A percentile compares a stretch with the other conserved stretches of the same genome.
phyloP scores from a whole-genome alignment of 192 early-diverging fungal species.

The Coemansia sp. region DNA sequence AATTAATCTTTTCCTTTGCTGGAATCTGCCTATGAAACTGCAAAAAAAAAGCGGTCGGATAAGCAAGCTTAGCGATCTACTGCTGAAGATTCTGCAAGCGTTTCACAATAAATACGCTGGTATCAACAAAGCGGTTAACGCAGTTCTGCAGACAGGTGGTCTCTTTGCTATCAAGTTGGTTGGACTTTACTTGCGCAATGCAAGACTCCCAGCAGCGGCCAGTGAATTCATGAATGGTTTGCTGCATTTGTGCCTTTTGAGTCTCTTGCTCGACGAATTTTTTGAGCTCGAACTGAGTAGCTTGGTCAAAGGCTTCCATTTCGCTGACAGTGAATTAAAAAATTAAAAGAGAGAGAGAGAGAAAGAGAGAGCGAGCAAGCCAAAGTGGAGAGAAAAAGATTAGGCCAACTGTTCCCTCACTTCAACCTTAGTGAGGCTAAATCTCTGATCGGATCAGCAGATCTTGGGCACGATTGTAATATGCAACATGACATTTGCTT shows the following conservation, averaged over 20 bases:
- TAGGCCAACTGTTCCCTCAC: background rate
- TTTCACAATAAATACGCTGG: slow-evolving; percentile 60
- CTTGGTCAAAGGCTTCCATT: slow-evolving; percentile 51
- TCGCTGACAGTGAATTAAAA: background rate
- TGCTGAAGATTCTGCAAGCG: slow-evolving; percentile 41
- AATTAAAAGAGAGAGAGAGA: background rate
- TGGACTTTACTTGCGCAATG: slow-evolving; percentile 52
- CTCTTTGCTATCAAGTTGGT: slow-evolving; percentile 56
- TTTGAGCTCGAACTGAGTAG: slow-evolving; percentile 57
- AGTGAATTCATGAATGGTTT: slow-evolving; percentile 61
- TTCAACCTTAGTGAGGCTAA: background rate
- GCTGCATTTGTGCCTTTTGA: slow-evolving; percentile 59
- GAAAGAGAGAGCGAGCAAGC: background rate
- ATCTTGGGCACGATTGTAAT: background rate
- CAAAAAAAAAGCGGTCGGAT: background rate
- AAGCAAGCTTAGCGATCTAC: background rate
- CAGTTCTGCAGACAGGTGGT: slow-evolving; percentile 66
- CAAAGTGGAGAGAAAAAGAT: too few species aligned
- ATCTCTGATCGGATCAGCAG: background rate
- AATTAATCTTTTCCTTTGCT: background rate
- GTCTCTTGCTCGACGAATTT: slow-evolving; percentile 61
- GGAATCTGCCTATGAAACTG: too few species aligned
- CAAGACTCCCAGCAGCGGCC: slow-evolving; percentile 72
- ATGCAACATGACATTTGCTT: background rate
- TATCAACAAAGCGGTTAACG: slow-evolving; percentile 69